These are phyloP conservation scores for Prorocentrum cordatum DNA, from an alignment of 169 alveolate genomes.

Conservation along the genomic window DNA sequence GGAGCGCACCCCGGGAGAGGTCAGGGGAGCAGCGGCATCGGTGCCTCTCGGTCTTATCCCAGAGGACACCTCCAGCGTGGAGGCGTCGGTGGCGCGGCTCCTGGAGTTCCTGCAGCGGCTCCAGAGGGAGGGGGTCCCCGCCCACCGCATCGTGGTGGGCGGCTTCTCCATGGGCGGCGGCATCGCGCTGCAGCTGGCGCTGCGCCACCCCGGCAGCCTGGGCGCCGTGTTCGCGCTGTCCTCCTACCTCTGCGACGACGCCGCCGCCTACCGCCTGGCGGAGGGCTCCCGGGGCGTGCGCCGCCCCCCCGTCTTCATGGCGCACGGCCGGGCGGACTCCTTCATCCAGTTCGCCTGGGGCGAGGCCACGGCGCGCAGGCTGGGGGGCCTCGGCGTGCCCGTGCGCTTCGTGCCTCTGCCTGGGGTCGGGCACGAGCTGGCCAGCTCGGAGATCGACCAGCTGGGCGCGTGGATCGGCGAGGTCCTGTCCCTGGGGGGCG, in stretches of 20 bases:
- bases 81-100: background rate
- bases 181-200: conserved; percentile 41
- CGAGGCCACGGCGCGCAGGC: conserved; percentile 5
- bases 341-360: conserved; percentile 40
- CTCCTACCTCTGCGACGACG: conserved; percentile 42
- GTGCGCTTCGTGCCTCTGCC: conserved; percentile 4
- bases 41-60: too few relatives aligned
- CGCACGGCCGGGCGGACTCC: conserved; percentile 34
- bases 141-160: conserved; percentile 31
- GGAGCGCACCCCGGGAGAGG: too few relatives aligned
- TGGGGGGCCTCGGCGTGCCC: background rate
- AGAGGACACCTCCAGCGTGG: conserved; percentile 22
- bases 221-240: conserved; percentile 29
- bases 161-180: conserved; percentile 70
- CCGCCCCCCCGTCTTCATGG: conserved; percentile 22
- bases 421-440: conserved; percentile 6
- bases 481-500: conserved; percentile 5
- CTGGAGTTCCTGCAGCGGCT: conserved; percentile 29
- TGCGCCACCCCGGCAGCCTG: background rate
- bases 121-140: background rate
- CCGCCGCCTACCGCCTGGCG: background rate
- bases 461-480: conserved; percentile 14
- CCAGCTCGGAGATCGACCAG: background rate
- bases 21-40: too few relatives aligned
- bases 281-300: background rate